Base-by-base conservation (phyloP, 441 rosid genomes). In the Arabidopsis lyrata region DNA sequence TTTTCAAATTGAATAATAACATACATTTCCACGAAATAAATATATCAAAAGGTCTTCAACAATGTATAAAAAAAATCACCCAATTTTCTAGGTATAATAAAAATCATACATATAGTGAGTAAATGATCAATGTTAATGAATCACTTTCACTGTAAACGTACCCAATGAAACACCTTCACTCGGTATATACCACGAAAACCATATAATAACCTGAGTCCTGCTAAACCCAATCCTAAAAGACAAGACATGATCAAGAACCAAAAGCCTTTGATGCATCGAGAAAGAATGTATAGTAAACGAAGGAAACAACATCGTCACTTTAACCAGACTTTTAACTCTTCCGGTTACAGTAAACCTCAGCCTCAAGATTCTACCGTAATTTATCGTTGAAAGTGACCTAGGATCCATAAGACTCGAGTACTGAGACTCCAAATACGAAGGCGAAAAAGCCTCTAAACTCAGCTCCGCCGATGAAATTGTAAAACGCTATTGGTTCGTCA, bases 121-220 rank as follows among this genome's bases (percentile, higher is more conserved):
- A 1, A 42, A 10, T 50, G 20, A 41, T 9, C 35, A 38, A 49
- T 22, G 9, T 29, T 13, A 3, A 54, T 39, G 10, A 63, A 63
- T 54, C 20, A 39, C 13, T 27, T 45, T 77, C 69, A 72, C 58
- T 61, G 54, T 15, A 86, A 14, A 13, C 75, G 73, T 31, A 83
- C 66, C 92, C 90, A n/a, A n/a, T n/a, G n/a, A 88, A 73, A 88
- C 74, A 63, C 86, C 92, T 59, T 80, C 77, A 65, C 90, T 83
- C 0, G 92, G 93, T 78, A 82, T 63, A 34, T 11, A 86, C 86
- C 31, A 86, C 86, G 12, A 80, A 85, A 14, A 86, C 67, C 55
- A 86, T 77, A 63, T 88, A 88, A 72, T 79, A 86, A 35, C 93
- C 93, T n/a, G n/a, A n/a, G n/a, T n/a, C n/a, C 22, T 20, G 22